Percentiles rank a stretch among this genome's conserved stretches.
These are phyloP conservation scores for Gossypium schwendimanii DNA, from an alignment of 441 rosid species.

Conservation along the genomic window DNA sequence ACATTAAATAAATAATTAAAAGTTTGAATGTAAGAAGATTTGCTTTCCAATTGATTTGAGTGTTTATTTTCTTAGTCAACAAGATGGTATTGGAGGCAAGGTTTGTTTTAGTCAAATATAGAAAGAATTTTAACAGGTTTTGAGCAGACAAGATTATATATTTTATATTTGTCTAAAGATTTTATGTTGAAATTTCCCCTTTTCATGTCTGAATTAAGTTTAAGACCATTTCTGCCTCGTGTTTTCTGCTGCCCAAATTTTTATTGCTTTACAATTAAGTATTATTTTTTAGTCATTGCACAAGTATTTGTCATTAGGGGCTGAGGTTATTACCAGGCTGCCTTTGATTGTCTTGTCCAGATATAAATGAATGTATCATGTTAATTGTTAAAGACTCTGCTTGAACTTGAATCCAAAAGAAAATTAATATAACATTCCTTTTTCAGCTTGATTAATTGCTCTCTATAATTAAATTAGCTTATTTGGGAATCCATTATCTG, in stretches of 20 bases:
- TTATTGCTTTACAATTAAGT: too few relatives aligned
- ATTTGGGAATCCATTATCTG: neutral
- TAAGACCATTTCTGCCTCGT: neutral
- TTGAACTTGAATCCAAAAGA: constrained; percentile 28
- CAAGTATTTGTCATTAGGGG: constrained; percentile 9
- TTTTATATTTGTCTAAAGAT: neutral
- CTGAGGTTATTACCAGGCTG: constrained; percentile 53
- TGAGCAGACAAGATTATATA: constrained; percentile 3
- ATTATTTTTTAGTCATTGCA: too few relatives aligned
- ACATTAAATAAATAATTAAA: neutral
- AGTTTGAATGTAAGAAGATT: constrained; percentile 2
- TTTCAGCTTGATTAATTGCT: too few relatives aligned
- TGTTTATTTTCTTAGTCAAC: neutral
- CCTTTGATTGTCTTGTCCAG: constrained; percentile 32
- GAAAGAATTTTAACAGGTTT: neutral
- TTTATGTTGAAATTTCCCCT: neutral
- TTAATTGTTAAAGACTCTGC: constrained; percentile 20
- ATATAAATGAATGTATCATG: constrained; percentile 42
- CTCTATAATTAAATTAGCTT: neutral
- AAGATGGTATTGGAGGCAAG: neutral
- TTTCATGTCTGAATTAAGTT: neutral
- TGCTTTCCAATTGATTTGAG: neutral
- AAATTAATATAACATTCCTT: neutral
- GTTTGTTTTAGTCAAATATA: neutral
- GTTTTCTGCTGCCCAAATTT: neutral